Evolutionary conservation across 352 stramenopile genomes (phyloP), one percentile per base, ranked within the genome.

Genomic region (Phytophthora rubi): DNA sequence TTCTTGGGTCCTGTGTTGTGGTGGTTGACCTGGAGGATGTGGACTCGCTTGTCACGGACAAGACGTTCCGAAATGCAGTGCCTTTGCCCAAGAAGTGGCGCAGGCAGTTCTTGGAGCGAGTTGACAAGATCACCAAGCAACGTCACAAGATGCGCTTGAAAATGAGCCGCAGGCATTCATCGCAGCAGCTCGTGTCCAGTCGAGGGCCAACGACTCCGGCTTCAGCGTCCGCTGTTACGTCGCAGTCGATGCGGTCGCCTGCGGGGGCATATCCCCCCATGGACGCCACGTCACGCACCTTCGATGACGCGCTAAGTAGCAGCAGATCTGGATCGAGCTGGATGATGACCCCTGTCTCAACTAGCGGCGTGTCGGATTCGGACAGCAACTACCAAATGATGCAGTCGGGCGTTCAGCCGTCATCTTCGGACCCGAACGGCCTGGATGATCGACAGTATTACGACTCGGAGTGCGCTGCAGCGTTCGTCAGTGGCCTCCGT

Each of bases 21-120:
- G 82, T 95, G 1, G 63, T 93, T 45, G 77, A 93, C 76, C 54
- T 95, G 18, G 86, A 93, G 23, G 70, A 85, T 28, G 53, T 91
- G 26, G 76, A 73, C 1, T 72, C 79, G 3, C 82, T 93, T 32
- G 62, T 68, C 3, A 76, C 73, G 7, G 87, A 88, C 16, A 93
- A 90, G 65, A 83, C 71, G 39, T 82, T 80, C 47, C 62, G 71
- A 4, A 89, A 88, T 53, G 81, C 87, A 0, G 73, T 91, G 18
- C 79, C 73, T 1, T 68, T 93, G 58, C 87, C 87, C 6, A 85
- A 85, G 33, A 95, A 95, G 62, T 88, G 85, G 82, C 76, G 87
- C 16, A 83, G 86, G 28, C 85, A 92, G 68, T 90, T 95, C 44
- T 53, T 95, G 30, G 85, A 93, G 47, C 73, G 77, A 2, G 87